These are phyloP conservation scores for Chaetoceros muelleri DNA, from an alignment of 108 stramenopile species.

Conservation along the genomic window DNA sequence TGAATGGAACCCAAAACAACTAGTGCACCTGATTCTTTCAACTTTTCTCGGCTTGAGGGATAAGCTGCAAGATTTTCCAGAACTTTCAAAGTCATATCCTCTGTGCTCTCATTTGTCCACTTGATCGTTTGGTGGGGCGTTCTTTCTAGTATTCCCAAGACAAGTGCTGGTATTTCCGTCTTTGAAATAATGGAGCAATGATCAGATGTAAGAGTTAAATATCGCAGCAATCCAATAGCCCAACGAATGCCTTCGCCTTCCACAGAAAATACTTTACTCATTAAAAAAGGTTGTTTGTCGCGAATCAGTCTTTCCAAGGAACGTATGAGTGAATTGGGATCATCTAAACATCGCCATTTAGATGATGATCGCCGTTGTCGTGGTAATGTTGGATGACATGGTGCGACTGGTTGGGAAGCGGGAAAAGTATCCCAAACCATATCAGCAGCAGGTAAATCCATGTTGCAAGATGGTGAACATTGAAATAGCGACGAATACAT, in stretches of 20 bases:
- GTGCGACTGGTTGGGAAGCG: not conserved
- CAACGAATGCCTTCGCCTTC: not conserved
- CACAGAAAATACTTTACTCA: not conserved
- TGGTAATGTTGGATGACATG: not conserved
- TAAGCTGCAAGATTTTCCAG: not conserved
- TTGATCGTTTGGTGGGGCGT: not conserved
- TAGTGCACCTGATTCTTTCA: not conserved
- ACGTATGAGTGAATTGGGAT: not conserved
- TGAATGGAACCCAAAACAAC: not conserved
- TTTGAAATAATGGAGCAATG: not conserved
- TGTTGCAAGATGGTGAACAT: not conserved
- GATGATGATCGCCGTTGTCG: not conserved
- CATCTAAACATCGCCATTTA: not conserved
- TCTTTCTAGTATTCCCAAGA: not conserved
- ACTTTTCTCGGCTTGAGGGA: not conserved
- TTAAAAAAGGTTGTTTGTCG: not conserved
- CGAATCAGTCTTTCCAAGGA: not conserved
- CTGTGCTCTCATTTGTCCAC: not conserved
- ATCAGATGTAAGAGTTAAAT: not conserved
- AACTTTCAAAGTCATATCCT: not conserved
- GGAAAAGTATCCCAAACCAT: not conserved
- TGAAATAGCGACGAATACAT: not conserved
- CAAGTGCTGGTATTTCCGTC: not conserved
- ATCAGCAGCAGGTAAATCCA: not conserved
- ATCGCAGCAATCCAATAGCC: not conserved